Base-by-base conservation (phyloP, 805 yeast species). In the Candida manassasensis region DNA sequence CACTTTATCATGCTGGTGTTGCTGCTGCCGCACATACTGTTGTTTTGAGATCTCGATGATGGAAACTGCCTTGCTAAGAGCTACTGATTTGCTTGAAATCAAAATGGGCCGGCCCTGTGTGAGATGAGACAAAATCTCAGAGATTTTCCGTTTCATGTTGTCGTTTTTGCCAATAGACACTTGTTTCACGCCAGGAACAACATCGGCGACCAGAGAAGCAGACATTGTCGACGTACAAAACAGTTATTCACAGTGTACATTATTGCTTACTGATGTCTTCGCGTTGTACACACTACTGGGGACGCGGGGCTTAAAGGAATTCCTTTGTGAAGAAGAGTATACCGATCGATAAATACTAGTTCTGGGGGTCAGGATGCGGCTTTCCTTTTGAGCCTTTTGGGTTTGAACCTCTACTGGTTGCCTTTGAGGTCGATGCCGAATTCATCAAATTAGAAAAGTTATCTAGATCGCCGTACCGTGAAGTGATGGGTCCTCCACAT, bases 21-120 rank as follows among this genome's bases (percentile, higher is more conserved):
- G 15, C 10, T 10, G 12, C 4, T 32, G 29, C 12, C 11, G 8
- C 5, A 14, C 6, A 6, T 38, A 16, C 25, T 38, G 35, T 27
- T 35, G 45, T 27, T 47, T 47, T 2, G 36, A 39, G 10, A 49
- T 49, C 27, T 49, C 54, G 2, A 39, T 35, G 7, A 48, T 43
- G 9, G 51, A 35, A 17, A 49, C 34, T 3, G 41, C 16, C 30
- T 51, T 51, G 10, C 42, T 35, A 10, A 51, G 36, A 3, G 38
- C 35, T 7, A 35, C 38, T 1, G 52, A 41, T 17, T 32, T 41
- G 14, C 47, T 32, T 1, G 39, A 16, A 10, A 51, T 17, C 15
- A 50, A 16, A 9, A 43, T 24, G 2, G 36, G 25, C 4, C 39
- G 31, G 8, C 26, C 27, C 18, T 35, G 29, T 10, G 29, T 13